A percentile compares a stretch with the other conserved stretches of the same genome.
Conservation (phyloP, 163 green algal genomes). For the Scenedesmus sp. region DNA sequence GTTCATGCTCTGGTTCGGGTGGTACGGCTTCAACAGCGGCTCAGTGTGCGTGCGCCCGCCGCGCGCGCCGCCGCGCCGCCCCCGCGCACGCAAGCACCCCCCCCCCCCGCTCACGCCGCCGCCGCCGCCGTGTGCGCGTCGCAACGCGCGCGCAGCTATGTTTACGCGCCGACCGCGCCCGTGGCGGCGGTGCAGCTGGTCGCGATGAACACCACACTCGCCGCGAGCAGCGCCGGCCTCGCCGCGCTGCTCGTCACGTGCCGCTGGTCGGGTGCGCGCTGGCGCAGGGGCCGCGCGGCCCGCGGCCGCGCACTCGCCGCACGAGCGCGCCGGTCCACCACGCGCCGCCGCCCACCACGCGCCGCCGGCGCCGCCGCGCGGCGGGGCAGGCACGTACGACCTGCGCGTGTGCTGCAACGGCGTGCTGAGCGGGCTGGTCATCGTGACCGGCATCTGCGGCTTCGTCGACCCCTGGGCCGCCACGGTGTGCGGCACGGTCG, state of each 20-base stretch:
- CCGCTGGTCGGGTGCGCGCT: constrained; percentile 13
- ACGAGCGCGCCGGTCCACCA: no score
- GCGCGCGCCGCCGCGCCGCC: no score
- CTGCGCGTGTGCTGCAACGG: constrained; percentile 57
- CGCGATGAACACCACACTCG: constrained; percentile 62
- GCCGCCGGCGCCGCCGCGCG: no score
- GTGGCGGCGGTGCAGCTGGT: constrained; percentile 38
- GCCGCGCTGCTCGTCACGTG: constrained; percentile 50
- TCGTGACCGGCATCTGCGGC: constrained; percentile 44
- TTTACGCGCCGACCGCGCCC: constrained; percentile 36
- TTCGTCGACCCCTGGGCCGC: constrained; percentile 61
- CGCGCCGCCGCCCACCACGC: no score
- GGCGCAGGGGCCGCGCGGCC: background rate
- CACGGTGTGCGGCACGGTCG: constrained; percentile 50
- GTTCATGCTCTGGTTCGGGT: constrained; percentile 77
- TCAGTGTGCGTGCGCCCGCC: constrained; percentile 47
- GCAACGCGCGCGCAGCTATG: no score
- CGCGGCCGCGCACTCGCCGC: background rate
- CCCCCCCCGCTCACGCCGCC: no score
- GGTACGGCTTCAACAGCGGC: constrained; percentile 64
- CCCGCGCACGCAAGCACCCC: no score
- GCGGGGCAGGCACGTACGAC: constrained; percentile 55
- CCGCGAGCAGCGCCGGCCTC: constrained; percentile 41
- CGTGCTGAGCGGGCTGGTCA: constrained; percentile 56
- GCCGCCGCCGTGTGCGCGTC: no score